phyloP scores from a whole-genome alignment of 2,329 filamentous ascomycete species.

The Ophiostoma angusticollis region DNA sequence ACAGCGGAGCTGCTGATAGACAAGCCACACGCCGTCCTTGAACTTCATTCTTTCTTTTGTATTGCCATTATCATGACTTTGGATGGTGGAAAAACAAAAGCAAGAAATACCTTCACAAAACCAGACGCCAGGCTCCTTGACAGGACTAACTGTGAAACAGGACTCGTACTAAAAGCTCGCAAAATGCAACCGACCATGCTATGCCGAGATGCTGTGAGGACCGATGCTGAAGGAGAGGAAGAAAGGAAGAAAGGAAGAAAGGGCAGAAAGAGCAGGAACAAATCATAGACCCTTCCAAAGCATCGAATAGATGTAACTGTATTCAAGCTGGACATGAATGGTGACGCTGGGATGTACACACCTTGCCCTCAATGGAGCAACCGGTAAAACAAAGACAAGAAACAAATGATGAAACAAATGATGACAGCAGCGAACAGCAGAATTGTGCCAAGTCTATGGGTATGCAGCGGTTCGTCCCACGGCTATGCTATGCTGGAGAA shows the following conservation, averaged over 20 bases:
- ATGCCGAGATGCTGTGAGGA: constrained; percentile 10
- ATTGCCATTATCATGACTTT: too few relatives aligned
- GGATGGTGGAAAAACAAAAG: too few relatives aligned
- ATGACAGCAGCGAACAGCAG: not conserved
- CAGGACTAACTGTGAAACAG: too few relatives aligned
- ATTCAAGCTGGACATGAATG: not conserved
- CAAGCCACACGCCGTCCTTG: too few relatives aligned
- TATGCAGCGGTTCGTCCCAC: too few relatives aligned
- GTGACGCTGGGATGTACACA: too few relatives aligned
- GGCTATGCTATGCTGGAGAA: constrained; percentile 7
- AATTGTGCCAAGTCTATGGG: not conserved
- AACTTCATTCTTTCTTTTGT: too few relatives aligned
- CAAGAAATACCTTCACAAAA: not conserved
- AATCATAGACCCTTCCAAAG: not conserved
- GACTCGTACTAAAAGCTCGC: not conserved
- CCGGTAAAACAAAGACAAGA: not conserved
- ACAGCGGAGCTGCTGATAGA: too few relatives aligned
- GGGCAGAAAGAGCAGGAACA: not conserved
- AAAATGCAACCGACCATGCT: constrained; percentile 12
- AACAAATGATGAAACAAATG: not conserved
- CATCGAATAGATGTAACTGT: not conserved
- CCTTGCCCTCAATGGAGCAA: too few relatives aligned
- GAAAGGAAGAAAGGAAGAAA: not conserved
- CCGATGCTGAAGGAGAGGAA: constrained; percentile 6
- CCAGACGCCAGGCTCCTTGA: too few relatives aligned